Conservation (phyloP, 2,329 filamentous ascomycete species). For the Colletotrichum lini region DNA sequence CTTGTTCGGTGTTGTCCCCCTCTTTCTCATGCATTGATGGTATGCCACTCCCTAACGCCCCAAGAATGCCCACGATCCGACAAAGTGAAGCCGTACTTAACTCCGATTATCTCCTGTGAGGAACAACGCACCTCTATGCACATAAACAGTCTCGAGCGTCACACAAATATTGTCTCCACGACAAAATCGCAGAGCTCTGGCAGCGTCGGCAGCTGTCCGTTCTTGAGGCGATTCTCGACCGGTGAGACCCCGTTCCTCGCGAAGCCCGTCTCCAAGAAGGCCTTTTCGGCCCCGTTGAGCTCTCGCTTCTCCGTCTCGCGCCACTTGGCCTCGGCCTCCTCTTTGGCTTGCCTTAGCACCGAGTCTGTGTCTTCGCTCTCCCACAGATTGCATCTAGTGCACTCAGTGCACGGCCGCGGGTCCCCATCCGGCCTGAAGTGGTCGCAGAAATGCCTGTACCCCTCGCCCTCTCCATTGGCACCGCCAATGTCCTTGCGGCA, state of each 20-base stretch:
- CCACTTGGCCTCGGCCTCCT: conserved; percentile 81
- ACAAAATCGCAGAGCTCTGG: conserved; percentile 62
- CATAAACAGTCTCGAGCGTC: conserved; percentile 21
- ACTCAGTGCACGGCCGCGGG: conserved; percentile 79
- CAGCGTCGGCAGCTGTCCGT: conserved; percentile 55
- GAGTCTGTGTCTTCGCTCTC: conserved; percentile 81
- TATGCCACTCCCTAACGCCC: conserved; percentile 2
- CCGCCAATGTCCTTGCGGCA: conserved; percentile 83
- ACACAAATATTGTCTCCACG: conserved; percentile 61
- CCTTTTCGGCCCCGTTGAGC: conserved; percentile 68
- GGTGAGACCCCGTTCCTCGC: conserved; percentile 47
- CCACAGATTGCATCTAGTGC: conserved; percentile 84
- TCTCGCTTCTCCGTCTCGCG: conserved; percentile 73
- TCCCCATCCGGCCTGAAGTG: conserved; percentile 91
- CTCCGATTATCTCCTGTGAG: not conserved
- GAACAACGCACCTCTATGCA: not conserved
- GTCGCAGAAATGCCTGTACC: conserved; percentile 95
- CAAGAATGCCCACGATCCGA: not conserved
- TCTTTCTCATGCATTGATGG: not conserved
- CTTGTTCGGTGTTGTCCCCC: not conserved
- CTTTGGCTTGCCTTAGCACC: conserved; percentile 77
- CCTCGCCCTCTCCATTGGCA: conserved; percentile 66
- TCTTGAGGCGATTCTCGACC: conserved; percentile 52
- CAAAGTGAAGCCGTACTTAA: not conserved
- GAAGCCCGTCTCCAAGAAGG: conserved; percentile 70